A percentile compares a stretch with the other conserved stretches of the same genome.
phyloP scores from a whole-genome alignment of 176 grass and related monocot genomes.

The Canna indica region DNA sequence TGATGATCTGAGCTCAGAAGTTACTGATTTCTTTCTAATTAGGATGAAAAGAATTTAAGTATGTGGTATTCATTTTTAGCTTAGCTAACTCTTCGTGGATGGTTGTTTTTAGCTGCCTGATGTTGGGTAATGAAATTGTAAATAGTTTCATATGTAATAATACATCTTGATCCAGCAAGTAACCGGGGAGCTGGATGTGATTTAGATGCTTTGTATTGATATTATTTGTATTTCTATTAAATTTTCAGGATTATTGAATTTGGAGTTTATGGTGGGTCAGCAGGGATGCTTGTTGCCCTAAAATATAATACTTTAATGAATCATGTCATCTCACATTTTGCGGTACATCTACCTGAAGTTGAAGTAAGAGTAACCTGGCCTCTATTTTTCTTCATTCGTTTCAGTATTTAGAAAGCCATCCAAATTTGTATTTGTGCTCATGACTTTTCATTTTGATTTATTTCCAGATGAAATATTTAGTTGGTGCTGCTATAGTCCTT shows the following conservation, averaged over 20 bases:
- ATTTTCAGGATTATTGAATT: constrained; percentile 33
- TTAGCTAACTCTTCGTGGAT: too few species aligned
- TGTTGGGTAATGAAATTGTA: too few species aligned
- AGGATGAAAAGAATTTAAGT: too few species aligned
- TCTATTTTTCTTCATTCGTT: background rate
- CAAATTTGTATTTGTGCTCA: background rate
- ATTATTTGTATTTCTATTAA: background rate
- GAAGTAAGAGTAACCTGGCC: constrained; percentile 22
- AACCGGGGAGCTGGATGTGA: too few species aligned
- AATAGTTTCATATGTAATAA: too few species aligned
- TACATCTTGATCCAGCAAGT: too few species aligned
- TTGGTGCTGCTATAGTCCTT: constrained; percentile 30
- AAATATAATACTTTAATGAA: constrained; percentile 27
- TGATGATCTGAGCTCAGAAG: too few species aligned
- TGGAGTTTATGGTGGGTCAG: constrained; percentile 34
- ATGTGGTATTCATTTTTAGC: too few species aligned
- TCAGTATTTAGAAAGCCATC: background rate
- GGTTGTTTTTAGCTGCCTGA: too few species aligned
- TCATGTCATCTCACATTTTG: constrained; percentile 20
- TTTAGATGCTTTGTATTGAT: background rate
- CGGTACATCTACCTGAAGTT: constrained; percentile 27
- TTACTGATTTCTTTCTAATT: too few species aligned
- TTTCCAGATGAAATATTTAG: constrained; percentile 26
- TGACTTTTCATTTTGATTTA: background rate
- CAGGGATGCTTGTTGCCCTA: constrained; percentile 19